Percentiles rank a stretch among this genome's conserved stretches.
Conservation (phyloP, 2,329 filamentous ascomycete species). For the Aspergillus floridensis region DNA sequence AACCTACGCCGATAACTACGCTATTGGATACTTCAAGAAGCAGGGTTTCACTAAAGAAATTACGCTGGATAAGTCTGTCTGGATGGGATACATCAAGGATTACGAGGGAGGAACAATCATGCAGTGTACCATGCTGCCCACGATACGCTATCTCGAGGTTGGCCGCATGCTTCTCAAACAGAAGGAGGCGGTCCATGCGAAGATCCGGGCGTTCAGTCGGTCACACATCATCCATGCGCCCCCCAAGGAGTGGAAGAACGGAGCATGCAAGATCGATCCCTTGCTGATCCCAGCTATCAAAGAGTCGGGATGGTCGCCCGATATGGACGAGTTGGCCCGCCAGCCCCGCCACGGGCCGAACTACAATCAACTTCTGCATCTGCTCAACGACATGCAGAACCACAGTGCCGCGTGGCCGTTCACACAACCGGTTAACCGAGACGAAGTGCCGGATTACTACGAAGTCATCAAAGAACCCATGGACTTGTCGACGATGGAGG, state of each 20-base stretch:
- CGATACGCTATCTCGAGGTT: conserved; percentile 88
- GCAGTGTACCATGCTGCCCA: conserved; percentile 97
- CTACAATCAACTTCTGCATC: conserved; percentile 87
- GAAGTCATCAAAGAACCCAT: conserved; percentile 97
- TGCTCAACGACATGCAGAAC: conserved; percentile 94
- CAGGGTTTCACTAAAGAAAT: conserved; percentile 99
- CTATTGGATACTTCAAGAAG: conserved; percentile 98
- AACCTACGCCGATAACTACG: conserved; percentile 98
- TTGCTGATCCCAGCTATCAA: conserved; percentile 84
- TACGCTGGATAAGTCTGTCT: conserved; percentile 80
- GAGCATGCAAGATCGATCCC: conserved; percentile 73
- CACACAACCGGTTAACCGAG: conserved; percentile 85
- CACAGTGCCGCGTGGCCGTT: conserved; percentile 94
- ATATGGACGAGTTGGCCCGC: conserved; percentile 95
- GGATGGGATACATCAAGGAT: conserved; percentile 99
- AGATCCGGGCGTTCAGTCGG: conserved; percentile 87
- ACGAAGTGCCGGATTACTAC: conserved; percentile 98
- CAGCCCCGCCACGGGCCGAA: conserved; percentile 95
- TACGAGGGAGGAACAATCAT: conserved; percentile 99
- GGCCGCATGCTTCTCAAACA: conserved; percentile 95
- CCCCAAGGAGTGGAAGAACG: conserved; percentile 80
- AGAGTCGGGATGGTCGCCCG: conserved; percentile 88
- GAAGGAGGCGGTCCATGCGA: conserved; percentile 90
- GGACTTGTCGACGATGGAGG: conserved; percentile 95
- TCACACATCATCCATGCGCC: conserved; percentile 84